Conservation (phyloP, 305 asterid species). For the Coffea humblotiana region DNA sequence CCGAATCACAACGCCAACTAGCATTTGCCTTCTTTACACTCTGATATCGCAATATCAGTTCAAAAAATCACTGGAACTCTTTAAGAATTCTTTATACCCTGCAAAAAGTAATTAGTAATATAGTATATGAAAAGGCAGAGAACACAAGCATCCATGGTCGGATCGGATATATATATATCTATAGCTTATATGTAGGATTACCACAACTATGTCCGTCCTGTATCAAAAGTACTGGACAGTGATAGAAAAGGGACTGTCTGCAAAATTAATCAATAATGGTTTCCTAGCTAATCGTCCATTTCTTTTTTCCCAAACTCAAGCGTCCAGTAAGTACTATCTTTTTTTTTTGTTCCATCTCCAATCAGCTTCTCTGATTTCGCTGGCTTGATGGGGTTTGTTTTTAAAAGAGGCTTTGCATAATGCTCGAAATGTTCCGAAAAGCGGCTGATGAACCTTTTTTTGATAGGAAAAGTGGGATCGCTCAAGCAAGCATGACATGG, state of each 20-base stretch:
- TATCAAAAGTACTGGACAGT: not conserved
- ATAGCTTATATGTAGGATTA: not conserved
- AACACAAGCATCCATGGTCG: not conserved
- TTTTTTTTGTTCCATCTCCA: no score
- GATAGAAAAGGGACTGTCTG: not conserved
- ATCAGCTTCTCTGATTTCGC: not conserved
- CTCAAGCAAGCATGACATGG: conserved; percentile 9
- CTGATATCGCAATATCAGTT: conserved; percentile 14
- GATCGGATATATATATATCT: not conserved
- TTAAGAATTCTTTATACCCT: not conserved
- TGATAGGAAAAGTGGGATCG: not conserved
- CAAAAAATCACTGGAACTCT: not conserved
- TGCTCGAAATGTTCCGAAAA: conserved; percentile 12
- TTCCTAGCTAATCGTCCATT: not conserved
- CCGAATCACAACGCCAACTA: conserved; percentile 33
- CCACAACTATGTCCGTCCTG: not conserved
- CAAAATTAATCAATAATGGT: not conserved
- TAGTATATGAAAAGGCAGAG: not conserved
- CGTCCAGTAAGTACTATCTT: not conserved
- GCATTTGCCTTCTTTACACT: conserved; percentile 31
- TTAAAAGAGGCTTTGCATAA: conserved; percentile 10
- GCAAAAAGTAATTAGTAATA: not conserved
- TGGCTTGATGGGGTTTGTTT: not conserved
- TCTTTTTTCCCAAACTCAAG: not conserved
- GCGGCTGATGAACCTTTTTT: not conserved